phyloP scores from a whole-genome alignment of 805 yeast genomes.

The Pichia cabralensis region DNA sequence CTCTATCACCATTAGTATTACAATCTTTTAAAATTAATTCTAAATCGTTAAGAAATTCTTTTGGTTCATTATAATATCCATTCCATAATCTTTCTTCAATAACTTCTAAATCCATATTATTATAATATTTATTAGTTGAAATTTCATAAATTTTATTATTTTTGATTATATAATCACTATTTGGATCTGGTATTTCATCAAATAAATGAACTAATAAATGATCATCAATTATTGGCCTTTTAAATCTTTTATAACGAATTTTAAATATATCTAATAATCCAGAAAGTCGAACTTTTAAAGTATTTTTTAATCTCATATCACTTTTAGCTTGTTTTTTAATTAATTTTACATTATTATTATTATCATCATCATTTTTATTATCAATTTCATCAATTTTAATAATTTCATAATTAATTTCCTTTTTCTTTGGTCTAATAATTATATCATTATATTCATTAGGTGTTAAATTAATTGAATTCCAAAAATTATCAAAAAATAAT shows the following conservation, averaged over 20 bases:
- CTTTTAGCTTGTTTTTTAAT: conserved; percentile 37
- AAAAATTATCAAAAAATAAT: conserved; percentile 46
- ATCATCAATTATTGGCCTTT: conserved; percentile 85
- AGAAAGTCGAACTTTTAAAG: conserved; percentile 74
- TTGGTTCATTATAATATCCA: conserved; percentile 89
- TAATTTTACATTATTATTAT: conserved; percentile 12
- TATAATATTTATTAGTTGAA: conserved; percentile 59
- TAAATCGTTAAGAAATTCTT: conserved; percentile 77
- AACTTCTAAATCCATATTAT: conserved; percentile 88
- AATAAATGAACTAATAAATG: conserved; percentile 62
- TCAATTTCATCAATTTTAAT: conserved; percentile 4
- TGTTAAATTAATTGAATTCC: conserved; percentile 47
- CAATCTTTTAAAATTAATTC: conserved; percentile 79
- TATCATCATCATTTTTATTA: conserved; percentile 1
- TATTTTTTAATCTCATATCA: conserved; percentile 78
- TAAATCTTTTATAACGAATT: conserved; percentile 77
- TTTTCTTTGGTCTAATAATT: conserved; percentile 44
- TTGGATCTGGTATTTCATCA: conserved; percentile 41
- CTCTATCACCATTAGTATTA: conserved; percentile 67
- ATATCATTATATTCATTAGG: conserved; percentile 67
- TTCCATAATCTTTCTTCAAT: conserved; percentile 96
- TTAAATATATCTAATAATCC: conserved; percentile 87
- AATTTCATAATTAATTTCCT: conserved; percentile 31
- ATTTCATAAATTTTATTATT: conserved; percentile 76
- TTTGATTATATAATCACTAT: conserved; percentile 35